A percentile compares a stretch with the other conserved stretches of the same genome.
These are phyloP conservation scores for Pythium phragmitis DNA, from an alignment of 352 stramenopile genomes.

Conservation along the genomic window DNA sequence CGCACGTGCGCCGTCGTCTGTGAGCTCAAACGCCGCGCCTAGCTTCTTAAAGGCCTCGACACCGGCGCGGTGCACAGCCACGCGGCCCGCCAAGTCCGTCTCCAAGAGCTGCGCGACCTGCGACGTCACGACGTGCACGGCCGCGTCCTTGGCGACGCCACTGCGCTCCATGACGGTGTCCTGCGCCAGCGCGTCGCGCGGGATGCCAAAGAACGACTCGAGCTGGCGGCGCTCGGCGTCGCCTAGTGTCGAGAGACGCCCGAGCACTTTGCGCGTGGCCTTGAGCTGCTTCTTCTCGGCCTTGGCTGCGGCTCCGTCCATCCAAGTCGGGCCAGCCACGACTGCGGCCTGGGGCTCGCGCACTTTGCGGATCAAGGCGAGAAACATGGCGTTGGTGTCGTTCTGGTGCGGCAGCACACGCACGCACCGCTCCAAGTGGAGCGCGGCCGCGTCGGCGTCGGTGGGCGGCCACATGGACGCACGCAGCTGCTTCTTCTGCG, in stretches of 20 bases:
- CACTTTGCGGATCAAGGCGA: constrained; percentile 93
- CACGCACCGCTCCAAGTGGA: constrained; percentile 91
- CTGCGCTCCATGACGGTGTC: constrained; percentile 56
- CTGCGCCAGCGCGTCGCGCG: constrained; percentile 12
- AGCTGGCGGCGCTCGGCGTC: constrained; percentile 38
- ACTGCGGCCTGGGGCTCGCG: constrained; percentile 25
- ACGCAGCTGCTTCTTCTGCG: constrained; percentile 54
- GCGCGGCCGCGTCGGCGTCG: constrained; percentile 38
- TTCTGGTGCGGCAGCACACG: constrained; percentile 97
- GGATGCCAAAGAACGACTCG: constrained; percentile 41
- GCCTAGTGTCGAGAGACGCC: constrained; percentile 52
- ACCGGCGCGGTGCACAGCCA: constrained; percentile 67
- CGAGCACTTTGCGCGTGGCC: constrained; percentile 53
- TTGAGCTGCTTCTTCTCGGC: constrained; percentile 55
- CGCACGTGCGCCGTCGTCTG: constrained; percentile 61
- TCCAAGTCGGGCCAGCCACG: constrained; percentile 33
- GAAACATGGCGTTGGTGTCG: constrained; percentile 97
- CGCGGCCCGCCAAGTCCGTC: constrained; percentile 35
- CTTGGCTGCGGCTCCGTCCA: background rate
- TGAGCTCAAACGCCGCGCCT: constrained; percentile 40
- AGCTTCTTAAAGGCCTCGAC: constrained; percentile 42
- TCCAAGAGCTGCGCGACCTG: constrained; percentile 48
- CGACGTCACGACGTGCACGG: constrained; percentile 64
- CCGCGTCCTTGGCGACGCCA: constrained; percentile 65
- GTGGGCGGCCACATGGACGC: constrained; percentile 85